Percentiles rank a stretch among this genome's conserved stretches.
These are phyloP conservation scores for Apiotrichum mycotoxinovorans DNA, from an alignment of 1,284 basidiomycete genomes.

Conservation along the genomic window DNA sequence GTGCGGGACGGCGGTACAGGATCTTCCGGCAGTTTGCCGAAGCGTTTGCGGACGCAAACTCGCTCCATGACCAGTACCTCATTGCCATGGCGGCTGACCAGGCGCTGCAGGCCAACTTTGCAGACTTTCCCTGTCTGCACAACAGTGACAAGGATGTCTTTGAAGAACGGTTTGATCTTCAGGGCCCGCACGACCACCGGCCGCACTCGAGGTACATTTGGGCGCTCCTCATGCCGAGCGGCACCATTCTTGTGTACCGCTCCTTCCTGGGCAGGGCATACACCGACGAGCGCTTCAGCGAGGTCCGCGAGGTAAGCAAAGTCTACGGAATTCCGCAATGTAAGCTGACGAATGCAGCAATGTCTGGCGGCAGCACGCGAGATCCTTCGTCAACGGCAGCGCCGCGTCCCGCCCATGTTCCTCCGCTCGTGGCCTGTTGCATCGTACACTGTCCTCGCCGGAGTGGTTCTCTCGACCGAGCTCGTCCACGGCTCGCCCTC, in stretches of 20 bases:
- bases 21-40: slow-evolving; percentile 26
- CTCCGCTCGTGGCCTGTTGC: slow-evolving; percentile 32
- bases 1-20: slow-evolving; percentile 19
- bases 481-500: slow-evolving; percentile 27
- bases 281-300: slow-evolving; percentile 26
- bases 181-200: slow-evolving; percentile 17
- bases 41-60: slow-evolving; percentile 18
- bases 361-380: slow-evolving; percentile 30
- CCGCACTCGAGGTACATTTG: slow-evolving; percentile 24
- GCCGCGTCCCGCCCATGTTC: slow-evolving; percentile 31
- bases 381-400: slow-evolving; percentile 22
- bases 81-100: slow-evolving; percentile 18
- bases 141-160: slow-evolving; percentile 14
- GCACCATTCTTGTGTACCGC: slow-evolving; percentile 22
- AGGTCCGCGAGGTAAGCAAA: slow-evolving; percentile 21
- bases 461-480: slow-evolving; percentile 29
- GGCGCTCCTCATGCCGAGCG: slow-evolving; percentile 17
- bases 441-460: slow-evolving; percentile 29
- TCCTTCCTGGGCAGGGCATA: slow-evolving; percentile 28
- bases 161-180: slow-evolving; percentile 20
- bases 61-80: slow-evolving; percentile 20
- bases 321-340: background rate
- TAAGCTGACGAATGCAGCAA: slow-evolving; percentile 8
- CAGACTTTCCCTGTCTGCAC: slow-evolving; percentile 17
- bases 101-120: slow-evolving; percentile 19